Base-by-base conservation (phyloP, 371 early-diverging fungal genomes). In the Syncephalastrum sp. region DNA sequence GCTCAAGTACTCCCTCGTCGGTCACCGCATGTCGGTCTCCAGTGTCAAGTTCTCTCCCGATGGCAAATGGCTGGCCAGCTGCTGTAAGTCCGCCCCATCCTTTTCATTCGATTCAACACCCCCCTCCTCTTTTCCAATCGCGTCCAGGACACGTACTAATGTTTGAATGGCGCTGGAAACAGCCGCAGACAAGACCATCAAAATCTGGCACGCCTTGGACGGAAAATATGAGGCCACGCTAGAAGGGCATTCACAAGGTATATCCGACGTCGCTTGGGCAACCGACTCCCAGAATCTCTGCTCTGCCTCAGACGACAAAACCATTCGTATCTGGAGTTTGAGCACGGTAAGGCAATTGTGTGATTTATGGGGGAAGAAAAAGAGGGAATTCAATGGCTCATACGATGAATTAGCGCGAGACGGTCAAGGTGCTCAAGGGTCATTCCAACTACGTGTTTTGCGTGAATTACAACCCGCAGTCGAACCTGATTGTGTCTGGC, bases 1-100 rank as follows among this genome's bases (percentile, higher is more conserved):
- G 56, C 78, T 96, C 15, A 91, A 88, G 56, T 94, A 85, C 64
- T 91, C 92, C 13, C 82, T 97, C 25, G 86, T 90, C 7, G 99
- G 99, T 7, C 99, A 98, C 72, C 91, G 90, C 52, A 95, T 93
- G 82, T 91, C 96, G 3, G 88, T 97, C 0, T 95, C 97, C 2
- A 87, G 92, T 44, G 96, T 97, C 21, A 98, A 98, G 70, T 96
- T 96, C 67, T 96, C 97, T 13, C 99, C 99, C 3, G 96, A 98
- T 66, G 99, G 98, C 43, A 87, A 90, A 71, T 96, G 94, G 94
- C 82, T 98, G 10, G 96, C 97, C 24, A 91, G 94, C 55, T 84
- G 94, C 45, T 93, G 92, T 93, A 83, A 79, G 86, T 70, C 16
- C 12, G 14, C 25, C 21, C 21, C 54, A 42, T 16, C 17, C n/a